Base-by-base conservation (phyloP, 345 rosid genomes). In the Sapria himalayana region DNA sequence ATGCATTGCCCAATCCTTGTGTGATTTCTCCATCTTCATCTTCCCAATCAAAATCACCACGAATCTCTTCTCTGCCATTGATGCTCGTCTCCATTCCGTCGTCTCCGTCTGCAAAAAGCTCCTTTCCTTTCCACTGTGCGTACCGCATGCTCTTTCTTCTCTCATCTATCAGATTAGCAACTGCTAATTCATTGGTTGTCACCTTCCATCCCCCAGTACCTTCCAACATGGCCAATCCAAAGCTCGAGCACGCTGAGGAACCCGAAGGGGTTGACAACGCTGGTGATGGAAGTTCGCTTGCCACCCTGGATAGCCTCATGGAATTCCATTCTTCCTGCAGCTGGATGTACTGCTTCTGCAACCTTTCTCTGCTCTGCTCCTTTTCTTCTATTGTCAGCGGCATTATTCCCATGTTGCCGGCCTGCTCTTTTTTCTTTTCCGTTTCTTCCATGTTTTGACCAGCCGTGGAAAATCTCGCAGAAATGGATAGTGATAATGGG, bases 111-210 rank as follows among this genome's bases (percentile, higher is more conserved):
- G 33, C 38, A 9, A 68, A 61, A 24, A 63, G 75, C 50, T 63
- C 45, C 45, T 67, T 51, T 5, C 72, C 67, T 33, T 57, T 68
- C 50, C 57, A 49, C 38, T 50, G 52, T 1, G 65, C 74, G 3
- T 65, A 57, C 53, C 47, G 55, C 3, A 65, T 54, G 52, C 70
- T 65, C 0, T 58, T 74, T 19, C 41, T 60, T 50, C 79, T 51
- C 37, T 72, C 74, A 10, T 25, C 37, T 7, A 63, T 25, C 1
- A 63, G 55, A 54, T 65, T 72, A 8, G 32, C 45, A 1, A 52
- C 56, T 0, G 63, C 63, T 47, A 58, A 37, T 19, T 58, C 70
- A 17, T 62, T 61, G 60, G 36, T 52, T 50, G 63, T 64, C 29
- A 57, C 54, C 46, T 50, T 65, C 71, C 78, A 64, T 5, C 25